Base-by-base conservation (phyloP, 441 rosid species). In the Raphanus hybrid region DNA sequence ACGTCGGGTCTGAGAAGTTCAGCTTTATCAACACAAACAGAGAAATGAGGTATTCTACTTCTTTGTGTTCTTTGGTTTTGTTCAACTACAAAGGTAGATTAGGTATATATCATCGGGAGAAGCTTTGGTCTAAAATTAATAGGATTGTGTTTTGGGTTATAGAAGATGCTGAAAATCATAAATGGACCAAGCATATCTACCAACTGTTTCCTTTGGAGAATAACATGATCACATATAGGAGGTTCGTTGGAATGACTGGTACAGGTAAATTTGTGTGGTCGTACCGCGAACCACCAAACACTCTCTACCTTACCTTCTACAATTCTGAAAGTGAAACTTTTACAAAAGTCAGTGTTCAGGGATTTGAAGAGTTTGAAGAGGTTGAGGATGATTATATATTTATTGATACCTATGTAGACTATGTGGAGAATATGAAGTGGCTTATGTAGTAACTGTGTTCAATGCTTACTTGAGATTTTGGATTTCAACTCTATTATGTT, bases 111-210 rank as follows among this genome's bases (percentile, higher is more conserved):
- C 58, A 3, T 15, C 3, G 0, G 20, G 20, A 2, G 23, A 2
- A 48, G 26, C 26, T 23, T 48, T 12, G 6, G 9, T 52, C 14
- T 14, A 8, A 15, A 15, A 35, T 35, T 35, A 2, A 15, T 2
- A 15, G 57, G 18, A 6, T 63, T 14, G n/a, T 35, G 67, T 35
- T 64, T 11, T 64, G 67, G 67, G 48, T 16, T 37, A n/a, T 64
- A 64, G 67, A 35, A 64, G 50, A 64, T 35, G 50, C 14, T 64
- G 67, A 3, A 37, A 64, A 9, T 2, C 67, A 64, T 37, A 35
- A 35, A 64, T 64, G 67, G 67, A 8, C 50, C n/a, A 64, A 35
- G 50, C 50, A 16, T 64, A 16, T 16, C 29, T 37, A 2, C 27
- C 8, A 3, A 9, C 11, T 35, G 27, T 5, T 14, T 64, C n/a